Conservation (phyloP, 2,329 filamentous ascomycete genomes). For the Nemania diffusa region DNA sequence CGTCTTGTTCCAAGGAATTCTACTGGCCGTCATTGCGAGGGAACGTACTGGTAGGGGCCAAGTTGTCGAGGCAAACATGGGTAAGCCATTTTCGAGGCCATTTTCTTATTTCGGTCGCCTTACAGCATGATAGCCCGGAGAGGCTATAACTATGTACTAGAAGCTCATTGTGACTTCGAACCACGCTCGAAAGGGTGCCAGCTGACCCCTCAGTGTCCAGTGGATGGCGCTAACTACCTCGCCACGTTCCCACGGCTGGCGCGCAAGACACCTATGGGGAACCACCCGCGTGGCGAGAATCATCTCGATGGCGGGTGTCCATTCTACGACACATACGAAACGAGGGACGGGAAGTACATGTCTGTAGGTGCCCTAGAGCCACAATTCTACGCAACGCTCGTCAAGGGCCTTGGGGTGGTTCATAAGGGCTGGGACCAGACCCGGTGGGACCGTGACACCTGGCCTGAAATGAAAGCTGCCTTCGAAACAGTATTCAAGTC, state of each 20-base stretch:
- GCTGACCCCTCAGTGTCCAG: slow-evolving; percentile 49
- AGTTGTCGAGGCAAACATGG: slow-evolving; percentile 94
- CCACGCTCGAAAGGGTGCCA: not conserved
- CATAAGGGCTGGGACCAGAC: slow-evolving; percentile 61
- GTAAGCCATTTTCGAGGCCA: not conserved
- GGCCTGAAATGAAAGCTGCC: slow-evolving; percentile 71
- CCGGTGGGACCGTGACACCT: slow-evolving; percentile 70
- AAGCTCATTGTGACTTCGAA: not conserved
- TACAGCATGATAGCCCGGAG: not conserved
- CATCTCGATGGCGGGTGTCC: slow-evolving; percentile 85
- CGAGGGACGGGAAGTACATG: slow-evolving; percentile 80
- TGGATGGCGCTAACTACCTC: slow-evolving; percentile 85
- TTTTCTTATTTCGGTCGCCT: not conserved
- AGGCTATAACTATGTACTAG: too few species aligned
- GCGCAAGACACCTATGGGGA: slow-evolving; percentile 71
- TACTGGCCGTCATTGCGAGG: slow-evolving; percentile 80
- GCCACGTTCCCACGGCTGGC: slow-evolving; percentile 79
- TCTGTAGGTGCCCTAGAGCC: slow-evolving; percentile 92
- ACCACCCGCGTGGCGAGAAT: slow-evolving; percentile 75
- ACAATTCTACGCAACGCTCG: slow-evolving; percentile 78
- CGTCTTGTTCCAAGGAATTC: slow-evolving; percentile 81
- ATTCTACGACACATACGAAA: slow-evolving; percentile 91
- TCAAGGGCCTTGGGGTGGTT: slow-evolving; percentile 73
- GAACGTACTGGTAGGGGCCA: slow-evolving; percentile 76
- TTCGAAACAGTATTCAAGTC: slow-evolving; percentile 73